These are phyloP conservation scores for Debaryomyces maramus DNA, from an alignment of 805 yeast genomes.

Conservation along the genomic window DNA sequence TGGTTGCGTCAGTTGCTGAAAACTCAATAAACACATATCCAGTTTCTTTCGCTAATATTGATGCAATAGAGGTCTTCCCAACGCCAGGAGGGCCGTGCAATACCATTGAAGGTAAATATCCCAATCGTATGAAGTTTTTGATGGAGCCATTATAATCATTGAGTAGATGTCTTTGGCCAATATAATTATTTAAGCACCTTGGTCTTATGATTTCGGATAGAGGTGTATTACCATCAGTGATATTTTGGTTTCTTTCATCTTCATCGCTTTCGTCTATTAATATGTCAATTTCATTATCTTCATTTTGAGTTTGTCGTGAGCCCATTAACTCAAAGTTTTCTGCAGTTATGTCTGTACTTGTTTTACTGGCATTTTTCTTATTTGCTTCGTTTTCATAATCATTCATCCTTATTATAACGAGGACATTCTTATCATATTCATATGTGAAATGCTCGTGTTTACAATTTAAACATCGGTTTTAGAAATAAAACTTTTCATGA, in stretches of 20 bases:
- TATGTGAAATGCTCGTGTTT: too few relatives aligned
- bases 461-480: too few relatives aligned
- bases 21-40: conserved; percentile 68
- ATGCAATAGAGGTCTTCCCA: conserved; percentile 86
- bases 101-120: conserved; percentile 80
- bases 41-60: conserved; percentile 56
- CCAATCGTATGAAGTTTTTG: conserved; percentile 59
- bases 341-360: neutral
- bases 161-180: conserved; percentile 84
- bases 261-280: neutral
- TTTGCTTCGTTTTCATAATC: too few relatives aligned
- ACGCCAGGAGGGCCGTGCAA: conserved; percentile 97
- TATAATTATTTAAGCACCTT: conserved; percentile 57
- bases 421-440: too few relatives aligned
- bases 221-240: conserved; percentile 33
- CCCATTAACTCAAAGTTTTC: conserved; percentile 1
- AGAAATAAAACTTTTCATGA: too few relatives aligned
- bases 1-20: conserved; percentile 78
- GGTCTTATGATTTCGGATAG: conserved; percentile 89
- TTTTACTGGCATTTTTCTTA: too few relatives aligned
- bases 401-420: too few relatives aligned
- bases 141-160: conserved; percentile 61
- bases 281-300: too few relatives aligned
- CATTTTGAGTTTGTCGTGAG: neutral
- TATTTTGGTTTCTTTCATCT: neutral